phyloP scores from a whole-genome alignment of 768 basidiomycete species.

The Glaciozyma martinii region DNA sequence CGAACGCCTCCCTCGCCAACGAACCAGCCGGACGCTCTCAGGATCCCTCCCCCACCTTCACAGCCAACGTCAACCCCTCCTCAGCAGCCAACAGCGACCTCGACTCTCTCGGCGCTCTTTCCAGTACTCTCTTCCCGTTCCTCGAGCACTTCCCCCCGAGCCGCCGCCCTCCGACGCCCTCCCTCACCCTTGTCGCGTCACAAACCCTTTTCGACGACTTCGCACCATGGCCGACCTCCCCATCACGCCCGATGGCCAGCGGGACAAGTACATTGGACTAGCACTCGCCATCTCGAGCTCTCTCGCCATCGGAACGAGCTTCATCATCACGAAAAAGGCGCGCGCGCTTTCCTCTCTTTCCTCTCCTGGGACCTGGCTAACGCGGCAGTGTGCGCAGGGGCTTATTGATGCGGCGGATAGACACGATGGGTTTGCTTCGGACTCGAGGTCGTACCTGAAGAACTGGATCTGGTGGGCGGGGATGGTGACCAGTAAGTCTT shows the following conservation, averaged over 20 bases:
- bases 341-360: background rate
- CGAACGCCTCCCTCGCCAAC: too few species aligned
- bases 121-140: too few species aligned
- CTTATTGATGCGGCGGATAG: constrained; percentile 69
- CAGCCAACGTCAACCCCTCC: too few species aligned
- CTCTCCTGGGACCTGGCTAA: background rate
- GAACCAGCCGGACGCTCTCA: too few species aligned
- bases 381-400: constrained; percentile 51
- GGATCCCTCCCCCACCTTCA: too few species aligned
- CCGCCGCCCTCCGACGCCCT: too few species aligned
- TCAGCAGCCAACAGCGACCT: too few species aligned
- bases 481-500: constrained; percentile 68
- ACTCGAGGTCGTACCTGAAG: constrained; percentile 72
- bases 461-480: constrained; percentile 98
- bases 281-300: constrained; percentile 76
- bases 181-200: too few species aligned
- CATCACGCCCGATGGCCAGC: constrained; percentile 3
- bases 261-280: constrained; percentile 89
- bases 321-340: constrained; percentile 99
- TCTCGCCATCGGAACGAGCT: constrained; percentile 83
- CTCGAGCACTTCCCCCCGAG: too few species aligned
- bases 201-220: too few species aligned
- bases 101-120: too few species aligned
- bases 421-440: constrained; percentile 51
- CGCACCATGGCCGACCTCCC: background rate